phyloP scores from a whole-genome alignment of 345 rosid species.

The Eutrema heterophyllum region DNA sequence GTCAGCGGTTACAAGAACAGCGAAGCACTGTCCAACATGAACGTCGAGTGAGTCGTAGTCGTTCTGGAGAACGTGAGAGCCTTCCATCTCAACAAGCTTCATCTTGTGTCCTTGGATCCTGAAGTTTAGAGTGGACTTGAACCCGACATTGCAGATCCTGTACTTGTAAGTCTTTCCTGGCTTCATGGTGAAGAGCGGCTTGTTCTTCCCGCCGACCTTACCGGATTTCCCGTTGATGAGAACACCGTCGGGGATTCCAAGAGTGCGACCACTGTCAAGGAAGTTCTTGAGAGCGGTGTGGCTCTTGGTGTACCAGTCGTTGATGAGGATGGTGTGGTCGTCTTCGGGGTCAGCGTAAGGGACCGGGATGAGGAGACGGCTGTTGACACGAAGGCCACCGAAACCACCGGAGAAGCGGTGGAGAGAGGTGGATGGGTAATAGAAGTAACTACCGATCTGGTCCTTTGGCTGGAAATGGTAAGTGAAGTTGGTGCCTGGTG shows the following conservation, averaged over 20 bases:
- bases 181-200: conserved; percentile 59
- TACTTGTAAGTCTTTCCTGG: conserved; percentile 59
- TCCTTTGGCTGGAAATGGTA: conserved; percentile 86
- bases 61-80: conserved; percentile 61
- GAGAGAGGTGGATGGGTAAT: conserved; percentile 51
- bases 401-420: conserved; percentile 65
- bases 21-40: conserved; percentile 62
- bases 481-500: conserved; percentile 63
- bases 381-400: conserved; percentile 66
- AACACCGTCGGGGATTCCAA: conserved; percentile 54
- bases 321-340: conserved; percentile 50
- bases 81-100: conserved; percentile 80
- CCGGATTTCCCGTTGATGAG: conserved; percentile 54
- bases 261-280: conserved; percentile 50
- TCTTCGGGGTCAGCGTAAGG: conserved; percentile 65
- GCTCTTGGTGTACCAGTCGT: conserved; percentile 60
- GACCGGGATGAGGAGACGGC: conserved; percentile 66
- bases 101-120: conserved; percentile 64
- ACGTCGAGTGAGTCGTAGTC: conserved; percentile 63
- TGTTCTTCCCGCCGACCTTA: conserved; percentile 29
- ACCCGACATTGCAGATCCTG: conserved; percentile 61
- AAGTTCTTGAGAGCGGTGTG: conserved; percentile 43
- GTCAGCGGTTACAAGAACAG: conserved; percentile 59
- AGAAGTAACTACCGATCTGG: conserved; percentile 74
- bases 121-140: conserved; percentile 55